Conservation (phyloP, 257 asterid species). For the Nicotiana knightiana region DNA sequence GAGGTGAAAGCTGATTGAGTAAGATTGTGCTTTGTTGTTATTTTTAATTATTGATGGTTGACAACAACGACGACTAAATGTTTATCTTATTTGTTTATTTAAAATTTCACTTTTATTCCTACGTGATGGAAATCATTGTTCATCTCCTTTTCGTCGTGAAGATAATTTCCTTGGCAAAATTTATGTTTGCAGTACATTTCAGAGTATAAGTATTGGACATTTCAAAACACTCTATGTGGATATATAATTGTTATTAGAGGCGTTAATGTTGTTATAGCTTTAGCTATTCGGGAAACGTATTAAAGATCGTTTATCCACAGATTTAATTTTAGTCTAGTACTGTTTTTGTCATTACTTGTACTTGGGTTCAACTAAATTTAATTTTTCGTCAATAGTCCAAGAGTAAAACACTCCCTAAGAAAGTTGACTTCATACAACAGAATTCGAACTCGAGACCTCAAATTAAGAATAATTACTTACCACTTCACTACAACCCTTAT, state of each 20-base stretch:
- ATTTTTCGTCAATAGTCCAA: no score
- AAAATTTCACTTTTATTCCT: not conserved
- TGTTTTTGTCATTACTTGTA: not conserved
- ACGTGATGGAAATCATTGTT: not conserved
- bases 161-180: not conserved
- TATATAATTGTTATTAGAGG: not conserved
- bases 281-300: not conserved
- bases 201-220: no score
- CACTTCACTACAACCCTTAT: no score
- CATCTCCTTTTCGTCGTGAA: not conserved
- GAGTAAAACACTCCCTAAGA: no score
- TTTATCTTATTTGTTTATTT: not conserved
- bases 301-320: not conserved
- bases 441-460: no score
- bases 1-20: not conserved
- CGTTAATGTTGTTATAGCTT: not conserved
- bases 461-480: no score
- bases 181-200: not conserved
- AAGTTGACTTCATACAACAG: fast-evolving
- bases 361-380: no score
- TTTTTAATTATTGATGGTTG: not conserved
- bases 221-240: not conserved
- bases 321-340: not conserved
- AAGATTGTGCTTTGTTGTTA: not conserved
- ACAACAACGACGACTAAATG: not conserved